Conservation (phyloP, 1,284 basidiomycete genomes). For the Melampsora larici-populina region DNA sequence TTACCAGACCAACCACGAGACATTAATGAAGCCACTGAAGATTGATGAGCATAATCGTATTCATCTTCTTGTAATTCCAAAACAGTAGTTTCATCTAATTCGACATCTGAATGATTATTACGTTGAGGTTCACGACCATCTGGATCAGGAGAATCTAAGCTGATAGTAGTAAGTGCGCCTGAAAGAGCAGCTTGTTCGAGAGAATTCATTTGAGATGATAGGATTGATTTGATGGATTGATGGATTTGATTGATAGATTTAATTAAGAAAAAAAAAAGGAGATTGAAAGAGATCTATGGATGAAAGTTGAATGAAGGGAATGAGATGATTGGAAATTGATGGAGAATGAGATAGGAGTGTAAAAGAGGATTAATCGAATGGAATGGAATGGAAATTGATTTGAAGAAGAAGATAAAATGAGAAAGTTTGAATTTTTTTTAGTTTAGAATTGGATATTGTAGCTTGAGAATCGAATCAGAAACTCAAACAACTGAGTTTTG, state of each 20-base stretch:
- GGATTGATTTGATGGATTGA: not conserved
- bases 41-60: not conserved
- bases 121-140: constrained; percentile 23
- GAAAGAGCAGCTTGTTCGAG: constrained; percentile 41
- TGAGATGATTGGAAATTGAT: not conserved
- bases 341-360: not conserved
- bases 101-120: not conserved
- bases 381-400: too few species aligned
- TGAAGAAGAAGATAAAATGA: too few species aligned
- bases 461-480: too few species aligned
- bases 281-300: too few species aligned
- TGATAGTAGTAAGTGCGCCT: constrained; percentile 8
- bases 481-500: too few species aligned
- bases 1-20: constrained; percentile 43
- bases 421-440: too few species aligned
- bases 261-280: not conserved
- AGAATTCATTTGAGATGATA: constrained; percentile 7
- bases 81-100: not conserved
- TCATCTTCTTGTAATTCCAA: constrained; percentile 3
- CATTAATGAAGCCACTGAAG: constrained; percentile 17
- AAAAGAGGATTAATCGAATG: not conserved
- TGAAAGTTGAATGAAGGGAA: too few species aligned
- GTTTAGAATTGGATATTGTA: too few species aligned
- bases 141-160: constrained; percentile 11
- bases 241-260: not conserved